Base-by-base conservation (phyloP, 176 grass and related monocot species). In the Avena atlantica region DNA sequence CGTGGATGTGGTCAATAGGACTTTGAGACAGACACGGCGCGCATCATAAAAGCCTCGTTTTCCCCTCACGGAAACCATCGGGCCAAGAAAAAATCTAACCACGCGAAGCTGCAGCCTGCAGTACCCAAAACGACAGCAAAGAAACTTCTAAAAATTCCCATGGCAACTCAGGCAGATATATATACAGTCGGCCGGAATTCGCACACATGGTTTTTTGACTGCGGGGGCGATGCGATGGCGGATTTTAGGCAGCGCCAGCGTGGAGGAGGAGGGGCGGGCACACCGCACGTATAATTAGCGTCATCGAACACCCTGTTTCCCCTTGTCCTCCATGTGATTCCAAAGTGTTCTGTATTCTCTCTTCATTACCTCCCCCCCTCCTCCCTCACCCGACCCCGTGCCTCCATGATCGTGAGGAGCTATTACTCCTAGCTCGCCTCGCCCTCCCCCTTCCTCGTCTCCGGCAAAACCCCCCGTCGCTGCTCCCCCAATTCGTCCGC, bases 291-390 rank as follows among this genome's bases (percentile, higher is more conserved):
- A 9, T 56, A 77, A 85, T 85, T 76, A 70, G 78, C 70, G 81
- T 61, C 85, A 80, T 60, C 70, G 77, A 81, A 78, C 78, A 77
- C 69, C 76, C 70, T 81, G 82, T 81, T 81, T 37, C 27, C 58
- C 44, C 86, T 88, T 85, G 89, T 88, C 86, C 81, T 91, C 86
- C 86, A 85, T 88, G 90, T 88, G 86, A 88, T 72, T 68, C 81
- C 82, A 16, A 21, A 45, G 23, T 75, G 44, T 6, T 57, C 36
- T 51, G 47, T 69, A 21, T 42, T 58, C 87, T 53, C 71, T 24
- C 70, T 86, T 76, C 88, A 67, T 87, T 87, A 79, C 81, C 67
- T 65, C 85, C 74, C 17, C 69, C 80, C 36, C 16, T 12, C 36
- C 80, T 6, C 12, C 36, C 80, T 6, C 72, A 73, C 40, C 79